Base-by-base conservation (phyloP, 495 filamentous ascomycete species). In the Neurospora hispaniola region DNA sequence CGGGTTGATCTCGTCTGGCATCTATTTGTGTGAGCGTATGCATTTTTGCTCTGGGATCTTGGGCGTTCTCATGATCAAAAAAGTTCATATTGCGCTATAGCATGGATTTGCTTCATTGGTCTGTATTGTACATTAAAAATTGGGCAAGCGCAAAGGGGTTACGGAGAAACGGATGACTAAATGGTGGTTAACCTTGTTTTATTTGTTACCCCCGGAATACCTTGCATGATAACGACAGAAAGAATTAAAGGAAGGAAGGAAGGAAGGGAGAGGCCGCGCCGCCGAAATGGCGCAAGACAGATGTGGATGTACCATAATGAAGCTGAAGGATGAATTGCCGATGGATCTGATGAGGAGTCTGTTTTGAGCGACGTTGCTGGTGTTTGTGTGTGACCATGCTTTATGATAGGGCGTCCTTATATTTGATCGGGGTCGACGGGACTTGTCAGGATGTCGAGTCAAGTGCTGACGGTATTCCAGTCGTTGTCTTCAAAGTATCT, bases 31-130 rank as follows among this genome's bases (percentile, higher is more conserved):
- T 73, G 41, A 73, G 71, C 59, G 74, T 68, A 66, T 66, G 54
- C 12, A 71, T 71, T 75, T 75, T 74, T 69, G 73, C 69, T 59
- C 71, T 41, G 73, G 70, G 43, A 75, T 69, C 40, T 73, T 72
- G 48, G 76, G 77, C 77, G 77, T 79, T 79, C 41, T 66, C 54
- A 72, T 71, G 41, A 71, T 27, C 27, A 16, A 73, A 38, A 70
- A 76, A 70, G 70, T 72, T 73, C 74, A 72, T 77, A 41, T 69
- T 66, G 54, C 71, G 59, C 73, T 73, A 70, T 69, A 42, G 71
- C 71, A 48, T 38, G 69, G 46, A 54, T 78, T 72, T 54, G 73
- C 71, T 73, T 66, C 54, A 35, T 66, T 66, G 54, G 54, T 66
- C 54, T 66, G 54, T 39, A 71, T 42, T 75, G 72, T 75, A 75